phyloP scores from a whole-genome alignment of 768 basidiomycete species.

The Austroboletus festivus region DNA sequence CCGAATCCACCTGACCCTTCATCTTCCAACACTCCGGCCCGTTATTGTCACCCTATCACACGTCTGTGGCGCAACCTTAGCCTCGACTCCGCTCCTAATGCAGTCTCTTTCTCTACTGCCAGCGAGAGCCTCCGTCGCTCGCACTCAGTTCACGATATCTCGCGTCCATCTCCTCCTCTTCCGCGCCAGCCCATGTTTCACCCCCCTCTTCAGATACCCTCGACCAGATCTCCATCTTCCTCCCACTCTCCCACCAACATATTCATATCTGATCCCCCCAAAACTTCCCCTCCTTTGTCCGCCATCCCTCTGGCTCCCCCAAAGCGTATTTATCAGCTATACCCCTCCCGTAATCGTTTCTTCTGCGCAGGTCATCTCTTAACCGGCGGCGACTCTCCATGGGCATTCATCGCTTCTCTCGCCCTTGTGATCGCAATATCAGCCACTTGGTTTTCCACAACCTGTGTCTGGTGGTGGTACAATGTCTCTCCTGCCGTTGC shows the following conservation, averaged over 20 bases:
- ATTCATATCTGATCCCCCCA: conserved; percentile 31
- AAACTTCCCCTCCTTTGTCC: conserved; percentile 32
- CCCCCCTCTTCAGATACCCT: conserved; percentile 26
- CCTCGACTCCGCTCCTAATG: conserved; percentile 46
- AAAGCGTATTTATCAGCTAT: conserved; percentile 56
- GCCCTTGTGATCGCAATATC: conserved; percentile 61
- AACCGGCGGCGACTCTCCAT: conserved; percentile 82
- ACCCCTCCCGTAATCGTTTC: conserved; percentile 76
- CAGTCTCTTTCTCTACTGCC: conserved; percentile 8
- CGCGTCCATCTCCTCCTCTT: conserved; percentile 6
- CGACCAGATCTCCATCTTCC: conserved; percentile 20
- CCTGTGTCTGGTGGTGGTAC: conserved; percentile 86
- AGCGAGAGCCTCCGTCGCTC: conserved; percentile 4
- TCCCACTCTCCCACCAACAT: conserved; percentile 28
- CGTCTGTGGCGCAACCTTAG: conserved; percentile 52
- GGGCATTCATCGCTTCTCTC: conserved; percentile 73
- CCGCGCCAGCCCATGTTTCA: conserved; percentile 15
- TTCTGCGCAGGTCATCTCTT: conserved; percentile 69
- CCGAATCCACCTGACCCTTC: background rate
- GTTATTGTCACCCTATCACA: conserved; percentile 47
- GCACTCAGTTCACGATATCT: conserved; percentile 11
- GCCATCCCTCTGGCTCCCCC: conserved; percentile 31
- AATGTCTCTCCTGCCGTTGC: conserved; percentile 71
- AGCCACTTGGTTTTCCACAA: conserved; percentile 85
- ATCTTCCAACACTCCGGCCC: background rate